A percentile compares a stretch with the other conserved stretches of the same genome.
These are phyloP conservation scores for Fusarium buharicum DNA, from an alignment of 2,329 filamentous ascomycete genomes.

Conservation along the genomic window DNA sequence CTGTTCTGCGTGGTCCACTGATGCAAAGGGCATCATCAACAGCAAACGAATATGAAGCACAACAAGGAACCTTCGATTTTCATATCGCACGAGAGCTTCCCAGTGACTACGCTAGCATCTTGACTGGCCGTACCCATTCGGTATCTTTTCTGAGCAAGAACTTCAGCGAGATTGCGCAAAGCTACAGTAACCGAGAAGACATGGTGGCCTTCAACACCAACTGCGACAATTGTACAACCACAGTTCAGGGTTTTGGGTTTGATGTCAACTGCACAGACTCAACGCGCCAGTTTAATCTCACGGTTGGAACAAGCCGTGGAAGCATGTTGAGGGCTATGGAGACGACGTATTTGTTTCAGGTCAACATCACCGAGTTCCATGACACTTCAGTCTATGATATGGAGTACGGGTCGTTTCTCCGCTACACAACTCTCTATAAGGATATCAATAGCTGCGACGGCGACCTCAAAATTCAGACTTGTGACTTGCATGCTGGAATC, in stretches of 20 bases:
- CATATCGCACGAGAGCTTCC: conserved; percentile 38
- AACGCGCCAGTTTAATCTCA: conserved; percentile 20
- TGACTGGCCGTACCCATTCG: conserved; percentile 27
- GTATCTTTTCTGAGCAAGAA: conserved; percentile 33
- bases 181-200: conserved; percentile 27
- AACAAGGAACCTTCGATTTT: conserved; percentile 16
- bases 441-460: conserved; percentile 19
- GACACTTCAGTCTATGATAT: neutral
- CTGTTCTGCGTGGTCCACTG: conserved; percentile 31
- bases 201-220: conserved; percentile 26
- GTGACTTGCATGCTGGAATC: conserved; percentile 36
- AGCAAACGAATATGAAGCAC: conserved; percentile 17
- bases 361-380: conserved; percentile 31
- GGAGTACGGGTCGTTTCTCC: conserved; percentile 28
- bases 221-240: conserved; percentile 33
- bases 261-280: conserved; percentile 33
- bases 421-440: conserved; percentile 33
- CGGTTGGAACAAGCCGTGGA: neutral
- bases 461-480: conserved; percentile 29
- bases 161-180: conserved; percentile 35
- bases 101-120: conserved; percentile 26
- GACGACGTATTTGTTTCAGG: conserved; percentile 28
- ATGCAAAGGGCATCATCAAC: conserved; percentile 37
- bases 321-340: conserved; percentile 15
- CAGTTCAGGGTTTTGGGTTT: conserved; percentile 28